Conservation (phyloP, 75 land plant species). For the Pseudotsuga menziesii region DNA sequence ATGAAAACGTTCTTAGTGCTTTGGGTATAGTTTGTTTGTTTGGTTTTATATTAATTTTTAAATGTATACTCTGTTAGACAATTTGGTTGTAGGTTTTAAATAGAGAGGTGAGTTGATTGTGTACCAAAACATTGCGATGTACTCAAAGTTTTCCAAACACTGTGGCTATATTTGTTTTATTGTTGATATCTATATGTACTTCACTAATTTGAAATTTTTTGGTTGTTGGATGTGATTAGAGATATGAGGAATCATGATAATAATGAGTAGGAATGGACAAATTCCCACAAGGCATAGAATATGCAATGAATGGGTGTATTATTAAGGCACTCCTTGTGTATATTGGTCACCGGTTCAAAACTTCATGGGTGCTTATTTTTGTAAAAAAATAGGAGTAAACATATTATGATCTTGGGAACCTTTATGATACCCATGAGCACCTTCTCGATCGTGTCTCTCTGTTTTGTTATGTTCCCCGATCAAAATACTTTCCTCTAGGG, state of each 20-base stretch:
- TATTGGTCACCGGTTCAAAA: no score
- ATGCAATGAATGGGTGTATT: no score
- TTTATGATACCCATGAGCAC: slow-evolving; percentile 91
- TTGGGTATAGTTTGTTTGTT: no score
- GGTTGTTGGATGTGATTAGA: slow-evolving; percentile 29
- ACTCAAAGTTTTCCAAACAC: not conserved
- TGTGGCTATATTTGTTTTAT: not conserved
- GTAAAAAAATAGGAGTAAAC: no score
- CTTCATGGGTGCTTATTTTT: no score
- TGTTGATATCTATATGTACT: not conserved
- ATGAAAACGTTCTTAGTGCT: no score
- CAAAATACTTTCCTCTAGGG: slow-evolving; percentile 94
- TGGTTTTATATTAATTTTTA: no score
- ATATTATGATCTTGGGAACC: slow-evolving; percentile 88
- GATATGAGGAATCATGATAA: slow-evolving; percentile 97
- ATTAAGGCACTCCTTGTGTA: no score
- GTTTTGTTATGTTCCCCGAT: slow-evolving; percentile 92
- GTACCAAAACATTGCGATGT: not conserved
- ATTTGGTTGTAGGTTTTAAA: no score
- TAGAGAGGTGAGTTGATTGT: no score
- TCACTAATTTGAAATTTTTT: slow-evolving; percentile 3
- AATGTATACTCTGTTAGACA: no score
- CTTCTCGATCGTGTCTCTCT: slow-evolving; percentile 90
- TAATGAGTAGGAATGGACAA: slow-evolving; percentile 91
- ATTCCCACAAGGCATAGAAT: no score